Conservation (phyloP, 2,329 filamentous ascomycete genomes). For the Cladophialophora chaetospira region DNA sequence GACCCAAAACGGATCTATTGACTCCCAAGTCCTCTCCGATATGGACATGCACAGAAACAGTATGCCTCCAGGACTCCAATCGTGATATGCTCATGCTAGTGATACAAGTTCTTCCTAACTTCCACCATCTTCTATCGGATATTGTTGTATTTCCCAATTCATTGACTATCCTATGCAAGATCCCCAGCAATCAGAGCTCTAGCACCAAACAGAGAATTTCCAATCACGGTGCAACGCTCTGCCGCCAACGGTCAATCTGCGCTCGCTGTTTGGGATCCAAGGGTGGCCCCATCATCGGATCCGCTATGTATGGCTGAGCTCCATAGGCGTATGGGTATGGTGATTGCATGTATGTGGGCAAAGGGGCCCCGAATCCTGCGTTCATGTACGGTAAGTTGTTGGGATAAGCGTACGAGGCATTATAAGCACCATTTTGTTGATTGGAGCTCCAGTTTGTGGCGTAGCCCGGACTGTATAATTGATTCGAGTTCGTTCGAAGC, state of each 20-base stretch:
- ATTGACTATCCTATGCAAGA: too few species aligned
- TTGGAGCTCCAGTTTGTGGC: conserved; percentile 14
- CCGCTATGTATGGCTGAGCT: conserved; percentile 23
- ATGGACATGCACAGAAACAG: too few species aligned
- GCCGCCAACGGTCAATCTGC: conserved; percentile 62
- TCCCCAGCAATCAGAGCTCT: too few species aligned
- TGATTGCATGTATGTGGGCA: conserved; percentile 30
- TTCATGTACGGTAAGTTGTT: conserved; percentile 22
- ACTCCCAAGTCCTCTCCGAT: too few species aligned
- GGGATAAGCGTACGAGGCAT: conserved; percentile 12
- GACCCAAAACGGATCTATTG: too few species aligned
- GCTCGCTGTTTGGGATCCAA: conserved; percentile 56
- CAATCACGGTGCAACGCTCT: conserved; percentile 28
- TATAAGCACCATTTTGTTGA: conserved; percentile 21
- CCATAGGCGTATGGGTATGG: conserved; percentile 23
- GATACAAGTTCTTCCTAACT: conserved; percentile 9
- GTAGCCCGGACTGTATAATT: conserved; percentile 3
- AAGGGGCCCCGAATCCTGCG: conserved; percentile 16
- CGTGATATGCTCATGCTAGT: conserved; percentile 16
- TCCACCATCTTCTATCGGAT: not conserved
- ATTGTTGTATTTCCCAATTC: too few species aligned
- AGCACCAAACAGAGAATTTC: not conserved
- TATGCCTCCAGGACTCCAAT: too few species aligned
- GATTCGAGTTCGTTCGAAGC: not conserved
- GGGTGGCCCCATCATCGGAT: conserved; percentile 37